Conservation (phyloP, 2,329 filamentous ascomycete genomes). For the Stagonosporopsis chrysanthemi region DNA sequence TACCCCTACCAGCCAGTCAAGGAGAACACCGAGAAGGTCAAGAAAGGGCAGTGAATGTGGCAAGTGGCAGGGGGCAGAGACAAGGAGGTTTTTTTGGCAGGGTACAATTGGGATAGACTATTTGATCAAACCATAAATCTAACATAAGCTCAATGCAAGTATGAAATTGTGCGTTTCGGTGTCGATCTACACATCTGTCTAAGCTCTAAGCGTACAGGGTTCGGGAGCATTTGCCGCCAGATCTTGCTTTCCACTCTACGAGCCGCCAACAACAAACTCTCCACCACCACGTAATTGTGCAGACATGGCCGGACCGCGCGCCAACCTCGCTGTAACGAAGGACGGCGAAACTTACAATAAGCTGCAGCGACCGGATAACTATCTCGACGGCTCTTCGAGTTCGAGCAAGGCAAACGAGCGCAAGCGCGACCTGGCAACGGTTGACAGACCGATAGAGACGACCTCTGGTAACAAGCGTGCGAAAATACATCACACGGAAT, state of each 20-base stretch:
- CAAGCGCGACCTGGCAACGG: slow-evolving; percentile 30
- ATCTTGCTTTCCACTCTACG: background rate
- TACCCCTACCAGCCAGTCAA: slow-evolving; percentile 65
- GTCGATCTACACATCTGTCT: too few species aligned
- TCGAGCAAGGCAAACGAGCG: slow-evolving; percentile 25
- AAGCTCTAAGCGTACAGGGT: background rate
- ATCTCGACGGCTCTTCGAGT: slow-evolving; percentile 18
- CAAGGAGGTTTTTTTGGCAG: background rate
- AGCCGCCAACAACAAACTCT: background rate
- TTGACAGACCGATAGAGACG: background rate
- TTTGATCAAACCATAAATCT: background rate
- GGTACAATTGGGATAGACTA: background rate
- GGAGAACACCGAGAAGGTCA: slow-evolving; percentile 33
- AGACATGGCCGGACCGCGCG: slow-evolving; percentile 35
- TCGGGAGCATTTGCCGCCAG: background rate
- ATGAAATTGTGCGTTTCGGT: too few species aligned
- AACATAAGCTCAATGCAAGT: background rate
- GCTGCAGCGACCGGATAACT: slow-evolving; percentile 44
- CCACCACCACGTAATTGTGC: background rate
- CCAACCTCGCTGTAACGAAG: slow-evolving; percentile 42
- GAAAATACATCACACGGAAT: slow-evolving; percentile 7
- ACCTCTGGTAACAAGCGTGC: slow-evolving; percentile 27
- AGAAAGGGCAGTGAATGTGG: slow-evolving; percentile 34
- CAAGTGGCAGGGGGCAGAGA: background rate
- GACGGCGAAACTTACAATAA: slow-evolving; percentile 50